These are phyloP conservation scores for Toxicodendron radicans DNA, from an alignment of 345 rosid species.

Conservation along the genomic window DNA sequence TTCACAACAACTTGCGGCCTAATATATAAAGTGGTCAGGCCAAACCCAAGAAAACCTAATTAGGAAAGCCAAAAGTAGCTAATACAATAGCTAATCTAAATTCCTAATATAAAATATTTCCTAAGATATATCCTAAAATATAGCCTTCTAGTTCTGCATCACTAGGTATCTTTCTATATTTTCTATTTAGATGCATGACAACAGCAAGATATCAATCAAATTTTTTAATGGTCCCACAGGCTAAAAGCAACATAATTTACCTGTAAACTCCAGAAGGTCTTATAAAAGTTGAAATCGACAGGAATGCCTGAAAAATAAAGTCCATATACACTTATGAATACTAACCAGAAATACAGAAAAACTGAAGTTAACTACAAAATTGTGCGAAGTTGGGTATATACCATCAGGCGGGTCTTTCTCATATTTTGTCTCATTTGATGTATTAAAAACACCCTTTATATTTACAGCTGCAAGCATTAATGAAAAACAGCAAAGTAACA, in stretches of 20 bases:
- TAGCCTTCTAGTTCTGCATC: neutral
- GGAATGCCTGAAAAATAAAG: conserved; percentile 59
- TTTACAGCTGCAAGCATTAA: conserved; percentile 79
- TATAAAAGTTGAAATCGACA: conserved; percentile 94
- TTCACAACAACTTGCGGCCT: too few species aligned
- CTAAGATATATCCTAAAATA: too few species aligned
- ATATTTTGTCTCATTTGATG: conserved; percentile 92
- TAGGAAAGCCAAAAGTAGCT: too few species aligned
- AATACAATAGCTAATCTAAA: too few species aligned
- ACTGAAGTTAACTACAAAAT: conserved; percentile 6
- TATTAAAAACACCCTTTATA: conserved; percentile 94
- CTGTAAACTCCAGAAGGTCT: conserved; percentile 98
- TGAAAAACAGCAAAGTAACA: conserved; percentile 18
- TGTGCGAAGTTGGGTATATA: conserved; percentile 29
- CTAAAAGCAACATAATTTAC: conserved; percentile 30
- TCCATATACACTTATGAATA: conserved; percentile 6
- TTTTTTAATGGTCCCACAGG: neutral
- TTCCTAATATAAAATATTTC: too few species aligned
- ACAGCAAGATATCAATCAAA: neutral
- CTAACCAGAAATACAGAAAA: conserved; percentile 11
- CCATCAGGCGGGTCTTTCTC: conserved; percentile 92
- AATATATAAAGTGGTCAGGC: too few species aligned
- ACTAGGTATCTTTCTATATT: neutral
- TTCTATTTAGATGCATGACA: neutral
- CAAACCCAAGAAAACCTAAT: too few species aligned